These are phyloP conservation scores for Nakazawaea pomicola DNA, from an alignment of 805 yeast species.

Conservation along the genomic window DNA sequence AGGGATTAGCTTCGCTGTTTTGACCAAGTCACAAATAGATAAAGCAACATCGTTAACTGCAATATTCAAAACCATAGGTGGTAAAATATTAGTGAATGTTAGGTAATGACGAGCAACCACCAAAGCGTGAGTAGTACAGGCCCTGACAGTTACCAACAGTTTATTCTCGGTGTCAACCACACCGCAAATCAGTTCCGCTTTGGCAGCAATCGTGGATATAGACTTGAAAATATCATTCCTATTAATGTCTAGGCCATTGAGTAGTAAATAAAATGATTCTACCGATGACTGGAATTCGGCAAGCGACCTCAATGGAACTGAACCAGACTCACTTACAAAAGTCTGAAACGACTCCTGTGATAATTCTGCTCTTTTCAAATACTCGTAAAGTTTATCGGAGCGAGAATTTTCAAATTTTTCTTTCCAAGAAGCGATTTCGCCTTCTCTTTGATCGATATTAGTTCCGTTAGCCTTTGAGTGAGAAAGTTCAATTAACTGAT, in stretches of 20 bases:
- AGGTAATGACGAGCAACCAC: slow-evolving; percentile 74
- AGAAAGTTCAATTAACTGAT: background rate
- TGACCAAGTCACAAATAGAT: slow-evolving; percentile 55
- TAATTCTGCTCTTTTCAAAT: slow-evolving; percentile 14
- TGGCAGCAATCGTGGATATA: slow-evolving; percentile 43
- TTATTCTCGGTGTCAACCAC: slow-evolving; percentile 22
- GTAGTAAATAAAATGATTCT: slow-evolving; percentile 36
- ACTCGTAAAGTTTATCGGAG: slow-evolving; percentile 16
- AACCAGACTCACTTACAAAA: slow-evolving; percentile 29
- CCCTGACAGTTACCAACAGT: slow-evolving; percentile 36
- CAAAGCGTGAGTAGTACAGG: slow-evolving; percentile 68
- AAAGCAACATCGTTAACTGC: slow-evolving; percentile 72
- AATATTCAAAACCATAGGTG: slow-evolving; percentile 65
- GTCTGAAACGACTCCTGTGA: slow-evolving; percentile 14
- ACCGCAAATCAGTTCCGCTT: slow-evolving; percentile 27
- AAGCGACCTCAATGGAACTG: slow-evolving; percentile 40
- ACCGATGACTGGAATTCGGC: slow-evolving; percentile 42
- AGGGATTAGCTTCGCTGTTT: slow-evolving; percentile 38
- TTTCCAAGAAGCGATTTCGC: slow-evolving; percentile 40
- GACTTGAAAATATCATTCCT: slow-evolving; percentile 43
- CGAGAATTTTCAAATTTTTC: slow-evolving; percentile 44
- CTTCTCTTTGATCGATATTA: slow-evolving; percentile 16
- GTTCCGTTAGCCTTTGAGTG: slow-evolving; percentile 13
- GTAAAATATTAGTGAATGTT: slow-evolving; percentile 57
- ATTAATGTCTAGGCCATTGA: slow-evolving; percentile 21